Conservation (phyloP, 108 stramenopile species). For the Pseudonitzschia pungens region DNA sequence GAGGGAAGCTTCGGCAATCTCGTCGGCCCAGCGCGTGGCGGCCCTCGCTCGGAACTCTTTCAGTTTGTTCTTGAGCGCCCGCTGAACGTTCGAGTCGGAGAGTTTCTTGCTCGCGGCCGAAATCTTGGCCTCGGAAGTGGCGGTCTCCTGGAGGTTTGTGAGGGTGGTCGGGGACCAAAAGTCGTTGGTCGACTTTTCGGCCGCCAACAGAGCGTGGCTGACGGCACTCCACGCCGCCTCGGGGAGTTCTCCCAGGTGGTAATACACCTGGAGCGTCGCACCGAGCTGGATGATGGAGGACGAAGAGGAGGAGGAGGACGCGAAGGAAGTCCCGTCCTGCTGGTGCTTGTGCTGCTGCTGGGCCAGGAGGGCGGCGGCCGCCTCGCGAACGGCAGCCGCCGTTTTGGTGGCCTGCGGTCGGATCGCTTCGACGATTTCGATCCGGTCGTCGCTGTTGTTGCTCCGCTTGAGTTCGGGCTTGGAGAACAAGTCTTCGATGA, state of each 20-base stretch:
- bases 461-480: slow-evolving; percentile 44
- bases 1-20: slow-evolving; percentile 56
- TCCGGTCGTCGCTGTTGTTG: slow-evolving; percentile 22
- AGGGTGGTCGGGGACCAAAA: slow-evolving; percentile 49
- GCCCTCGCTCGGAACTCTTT: slow-evolving; percentile 62
- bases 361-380: slow-evolving; percentile 62
- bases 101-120: slow-evolving; percentile 55
- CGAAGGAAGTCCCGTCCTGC: not conserved
- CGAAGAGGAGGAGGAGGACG: slow-evolving; percentile 26
- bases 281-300: slow-evolving; percentile 53
- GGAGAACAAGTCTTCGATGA: slow-evolving; percentile 72
- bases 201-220: slow-evolving; percentile 45
- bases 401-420: slow-evolving; percentile 40
- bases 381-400: slow-evolving; percentile 52
- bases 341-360: slow-evolving; percentile 43
- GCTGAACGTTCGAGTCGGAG: slow-evolving; percentile 46
- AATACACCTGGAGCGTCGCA: slow-evolving; percentile 84
- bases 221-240: slow-evolving; percentile 81
- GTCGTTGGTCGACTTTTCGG: slow-evolving; percentile 53
- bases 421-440: slow-evolving; percentile 67
- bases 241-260: slow-evolving; percentile 77
- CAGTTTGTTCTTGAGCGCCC: slow-evolving; percentile 58
- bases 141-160: slow-evolving; percentile 42
- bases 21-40: slow-evolving; percentile 54
- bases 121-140: slow-evolving; percentile 42